Conservation (phyloP, 805 yeast species). For the Candida succiphila region DNA sequence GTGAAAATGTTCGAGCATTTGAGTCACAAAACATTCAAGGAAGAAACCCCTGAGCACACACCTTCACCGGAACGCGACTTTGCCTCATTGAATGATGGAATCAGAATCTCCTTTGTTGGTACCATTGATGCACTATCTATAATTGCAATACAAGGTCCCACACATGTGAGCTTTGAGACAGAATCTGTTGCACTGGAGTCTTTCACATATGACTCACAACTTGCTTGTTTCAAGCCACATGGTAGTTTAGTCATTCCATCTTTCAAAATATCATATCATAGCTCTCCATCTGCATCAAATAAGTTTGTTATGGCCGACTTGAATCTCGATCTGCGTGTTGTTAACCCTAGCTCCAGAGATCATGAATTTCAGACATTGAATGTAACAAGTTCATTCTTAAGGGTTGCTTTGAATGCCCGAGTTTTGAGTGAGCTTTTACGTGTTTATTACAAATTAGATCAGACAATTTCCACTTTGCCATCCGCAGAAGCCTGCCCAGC, state of each 20-base stretch:
- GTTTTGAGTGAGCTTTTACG: constrained; percentile 16
- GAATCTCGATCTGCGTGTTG: constrained; percentile 30
- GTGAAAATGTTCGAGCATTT: no score
- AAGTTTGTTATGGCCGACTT: constrained; percentile 36
- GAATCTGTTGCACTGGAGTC: constrained; percentile 3
- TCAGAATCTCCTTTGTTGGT: no score
- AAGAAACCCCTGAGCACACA: no score
- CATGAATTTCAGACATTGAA: constrained; percentile 35
- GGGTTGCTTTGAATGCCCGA: constrained; percentile 48
- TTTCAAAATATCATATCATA: constrained; percentile 23
- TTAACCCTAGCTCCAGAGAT: constrained; percentile 24
- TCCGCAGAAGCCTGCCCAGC: neutral
- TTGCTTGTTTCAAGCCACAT: constrained; percentile 13
- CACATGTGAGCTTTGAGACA: constrained; percentile 9
- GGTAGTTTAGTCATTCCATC: constrained; percentile 35
- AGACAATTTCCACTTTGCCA: constrained; percentile 2
- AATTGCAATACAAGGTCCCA: constrained; percentile 6
- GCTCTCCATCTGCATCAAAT: constrained; percentile 26
- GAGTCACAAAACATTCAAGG: no score
- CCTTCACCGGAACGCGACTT: no score
- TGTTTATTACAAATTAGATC: constrained; percentile 6
- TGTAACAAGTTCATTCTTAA: constrained; percentile 46
- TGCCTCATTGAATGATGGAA: no score
- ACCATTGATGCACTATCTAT: no score
- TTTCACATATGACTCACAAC: constrained; percentile 8